Base-by-base conservation (phyloP, 2,329 filamentous ascomycete species). In the Taxawa tesnikishii region DNA sequence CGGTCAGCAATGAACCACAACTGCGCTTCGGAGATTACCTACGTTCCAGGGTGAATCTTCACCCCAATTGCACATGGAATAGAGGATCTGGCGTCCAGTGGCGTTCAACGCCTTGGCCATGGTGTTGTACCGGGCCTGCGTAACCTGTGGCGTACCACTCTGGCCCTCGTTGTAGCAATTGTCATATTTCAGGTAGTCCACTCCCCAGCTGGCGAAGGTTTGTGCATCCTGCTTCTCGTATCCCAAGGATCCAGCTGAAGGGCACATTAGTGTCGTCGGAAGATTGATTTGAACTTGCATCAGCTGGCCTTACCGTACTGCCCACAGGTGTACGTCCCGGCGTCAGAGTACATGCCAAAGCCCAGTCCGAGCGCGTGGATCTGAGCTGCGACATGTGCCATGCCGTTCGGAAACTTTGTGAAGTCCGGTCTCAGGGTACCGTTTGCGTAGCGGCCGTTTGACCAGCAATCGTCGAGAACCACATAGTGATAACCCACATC, bases 161-260 rank as follows among this genome's bases (percentile, higher is more conserved):
- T 67, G 60, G 6, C 68, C 68, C 38, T 63, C 54, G 39, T 70
- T 70, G 46, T 60, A 70, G 51, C 68, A 73, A 47, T 73, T 73
- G 44, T 74, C 70, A 42, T 70, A 72, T 50, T 73, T 73, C 10
- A 70, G 49, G 36, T 72, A 75, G 44, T 74, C 70, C 34, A 76
- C 60, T 3, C 65, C 69, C 71, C 71, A 76, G 12, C 60, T 55
- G 1, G 68, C 66, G 45, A 70, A 76, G 0, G 68, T 66, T 26
- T 62, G 50, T 2, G 73, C 74, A 48, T 79, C 75, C 11, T 70
- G 50, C 2, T 59, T 49, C 42, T 79, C 74, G 41, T 67, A 63
- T 4, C 62, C 67, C 25, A 68, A 43, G 25, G 55, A 61, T 2
- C 63, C 67, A 2, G 61, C 49, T 35, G 58, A 61, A 26, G 3